A percentile compares a stretch with the other conserved stretches of the same genome.
phyloP scores from a whole-genome alignment of 2,329 filamentous ascomycete genomes.

The Fusarium papillatum region DNA sequence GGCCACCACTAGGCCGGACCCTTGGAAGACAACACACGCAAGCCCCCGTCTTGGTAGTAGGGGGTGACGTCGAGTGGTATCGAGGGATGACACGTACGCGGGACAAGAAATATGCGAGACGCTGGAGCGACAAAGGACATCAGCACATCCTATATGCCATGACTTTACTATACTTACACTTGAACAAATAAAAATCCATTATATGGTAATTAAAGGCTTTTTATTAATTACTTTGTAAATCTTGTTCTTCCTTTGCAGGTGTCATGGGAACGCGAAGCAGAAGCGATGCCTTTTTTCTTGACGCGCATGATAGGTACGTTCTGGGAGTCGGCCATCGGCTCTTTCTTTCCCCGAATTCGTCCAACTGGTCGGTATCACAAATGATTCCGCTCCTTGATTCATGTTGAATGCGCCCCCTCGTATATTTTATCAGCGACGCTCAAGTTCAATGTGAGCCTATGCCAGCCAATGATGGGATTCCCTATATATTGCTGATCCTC shows the following conservation, averaged over 20 bases:
- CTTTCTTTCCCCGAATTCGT: background rate
- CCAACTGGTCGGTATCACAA: background rate
- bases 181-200: background rate
- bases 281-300: background rate
- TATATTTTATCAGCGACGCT: background rate
- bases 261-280: background rate
- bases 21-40: slow-evolving; percentile 15
- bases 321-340: background rate
- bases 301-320: background rate
- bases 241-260: background rate
- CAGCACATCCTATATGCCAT: background rate
- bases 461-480: background rate
- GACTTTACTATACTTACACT: background rate
- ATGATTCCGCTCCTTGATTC: background rate
- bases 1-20: background rate
- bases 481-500: background rate
- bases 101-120: background rate
- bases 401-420: background rate
- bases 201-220: background rate
- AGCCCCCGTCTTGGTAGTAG: slow-evolving; percentile 4
- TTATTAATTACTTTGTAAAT: background rate
- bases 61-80: slow-evolving; percentile 24
- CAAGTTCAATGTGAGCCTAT: background rate
- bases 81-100: slow-evolving; percentile 20
- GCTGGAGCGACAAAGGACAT: background rate